These are phyloP conservation scores for Fusarium lyarnte DNA, from an alignment of 2,329 filamentous ascomycete genomes.

Conservation along the genomic window DNA sequence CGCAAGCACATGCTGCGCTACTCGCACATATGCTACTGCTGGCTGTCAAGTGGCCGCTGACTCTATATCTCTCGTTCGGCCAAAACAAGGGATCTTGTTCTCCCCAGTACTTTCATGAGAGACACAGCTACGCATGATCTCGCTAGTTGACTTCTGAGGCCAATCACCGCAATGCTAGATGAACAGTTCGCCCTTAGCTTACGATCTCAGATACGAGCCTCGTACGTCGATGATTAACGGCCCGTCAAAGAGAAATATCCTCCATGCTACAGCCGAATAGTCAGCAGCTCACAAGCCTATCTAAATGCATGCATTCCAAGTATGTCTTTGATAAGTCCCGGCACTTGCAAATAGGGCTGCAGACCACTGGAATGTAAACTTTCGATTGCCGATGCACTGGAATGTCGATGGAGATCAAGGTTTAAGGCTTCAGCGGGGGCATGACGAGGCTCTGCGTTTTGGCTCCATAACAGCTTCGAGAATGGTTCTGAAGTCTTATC, in stretches of 20 bases:
- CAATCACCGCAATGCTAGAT: not conserved
- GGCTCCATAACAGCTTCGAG: not conserved
- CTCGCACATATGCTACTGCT: not conserved
- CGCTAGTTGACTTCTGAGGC: not conserved
- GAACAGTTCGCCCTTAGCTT: too few relatives aligned
- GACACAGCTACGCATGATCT: not conserved
- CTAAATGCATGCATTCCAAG: too few relatives aligned
- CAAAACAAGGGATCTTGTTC: not conserved
- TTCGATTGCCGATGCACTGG: conserved; percentile 21
- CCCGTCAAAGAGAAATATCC: too few relatives aligned
- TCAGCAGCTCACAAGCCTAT: not conserved
- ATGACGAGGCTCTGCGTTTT: conserved; percentile 2
- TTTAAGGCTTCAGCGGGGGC: not conserved
- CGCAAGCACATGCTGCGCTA: fast-evolving
- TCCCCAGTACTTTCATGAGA: fast-evolving
- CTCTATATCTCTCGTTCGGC: not conserved
- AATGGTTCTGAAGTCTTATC: not conserved
- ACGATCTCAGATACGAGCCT: too few relatives aligned
- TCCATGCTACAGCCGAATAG: too few relatives aligned
- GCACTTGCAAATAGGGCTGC: conserved; percentile 5
- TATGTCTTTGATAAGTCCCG: not conserved
- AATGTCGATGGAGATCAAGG: conserved; percentile 21
- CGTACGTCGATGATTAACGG: too few relatives aligned
- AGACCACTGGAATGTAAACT: conserved; percentile 18
- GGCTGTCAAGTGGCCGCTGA: too few relatives aligned